Conservation (phyloP, 1,284 basidiomycete species). For the Trametes pubescens region DNA sequence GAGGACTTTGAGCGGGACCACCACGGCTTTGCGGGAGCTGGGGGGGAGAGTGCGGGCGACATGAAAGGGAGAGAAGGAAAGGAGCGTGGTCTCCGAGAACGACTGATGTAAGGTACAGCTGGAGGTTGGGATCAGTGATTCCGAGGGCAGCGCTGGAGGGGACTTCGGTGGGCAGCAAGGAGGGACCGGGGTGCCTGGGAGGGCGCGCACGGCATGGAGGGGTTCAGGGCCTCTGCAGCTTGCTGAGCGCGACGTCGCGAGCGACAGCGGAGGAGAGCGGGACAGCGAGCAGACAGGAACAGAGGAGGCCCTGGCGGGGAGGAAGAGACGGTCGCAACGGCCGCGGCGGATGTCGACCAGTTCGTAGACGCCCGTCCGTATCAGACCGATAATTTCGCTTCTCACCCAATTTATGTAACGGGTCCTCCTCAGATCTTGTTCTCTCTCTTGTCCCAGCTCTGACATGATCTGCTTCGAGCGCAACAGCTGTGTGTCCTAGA, state of each 20-base stretch:
- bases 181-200: slow-evolving; percentile 2
- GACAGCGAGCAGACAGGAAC: slow-evolving; percentile 6
- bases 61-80: slow-evolving; percentile 40
- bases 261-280: not conserved
- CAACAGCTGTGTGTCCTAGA: not conserved
- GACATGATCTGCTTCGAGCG: not conserved
- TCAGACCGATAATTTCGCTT: slow-evolving; percentile 27
- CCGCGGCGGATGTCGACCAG: slow-evolving; percentile 33
- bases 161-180: slow-evolving; percentile 13
- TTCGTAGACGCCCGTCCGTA: slow-evolving; percentile 29
- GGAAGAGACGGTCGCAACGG: slow-evolving; percentile 25
- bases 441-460: not conserved
- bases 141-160: slow-evolving; percentile 11
- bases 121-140: slow-evolving; percentile 31
- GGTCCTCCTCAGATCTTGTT: not conserved
- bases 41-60: slow-evolving; percentile 36
- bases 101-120: slow-evolving; percentile 36
- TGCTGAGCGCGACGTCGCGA: not conserved
- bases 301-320: slow-evolving; percentile 10
- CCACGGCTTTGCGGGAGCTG: slow-evolving; percentile 41
- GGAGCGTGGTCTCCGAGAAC: slow-evolving; percentile 37
- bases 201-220: slow-evolving; percentile 26
- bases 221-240: not conserved
- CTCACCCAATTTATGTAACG: slow-evolving; percentile 18
- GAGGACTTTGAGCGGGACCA: slow-evolving; percentile 47